Base-by-base conservation (phyloP, 2,329 filamentous ascomycete genomes). In the Aspergillus nomiae region DNA sequence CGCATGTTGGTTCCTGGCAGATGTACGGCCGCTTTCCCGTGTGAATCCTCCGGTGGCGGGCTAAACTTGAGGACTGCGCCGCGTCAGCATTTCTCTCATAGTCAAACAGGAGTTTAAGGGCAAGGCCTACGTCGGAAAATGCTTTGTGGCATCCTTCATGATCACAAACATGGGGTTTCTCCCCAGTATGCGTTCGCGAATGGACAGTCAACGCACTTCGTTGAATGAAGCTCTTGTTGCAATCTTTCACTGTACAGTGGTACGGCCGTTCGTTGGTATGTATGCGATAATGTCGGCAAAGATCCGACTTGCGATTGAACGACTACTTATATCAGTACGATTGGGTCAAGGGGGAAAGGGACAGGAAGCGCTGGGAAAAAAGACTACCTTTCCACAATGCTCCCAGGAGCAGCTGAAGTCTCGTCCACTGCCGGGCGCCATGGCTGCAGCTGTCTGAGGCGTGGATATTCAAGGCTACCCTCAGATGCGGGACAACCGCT, bases 211-310 rank as follows among this genome's bases (percentile, higher is more conserved):
- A 69, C 28, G 80, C 80, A 66, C 80, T 82, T 61, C 80, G 78
- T 67, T 82, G 80, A 63, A 82, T 82, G 65, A 82, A 82, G 68
- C 78, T 81, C 70, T 82, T 82, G 61, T 77, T 78, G 72, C 80
- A 82, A 62, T 78, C 77, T 58, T 76, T 73, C 56, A 80, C 76
- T 1, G 73, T 80, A 69, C 80, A 82, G 56, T 78, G 76, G 64
- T 82, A 82, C n/a, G 80, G 80, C 55, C 80, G 77, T 65, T 82
- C 80, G 67, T 82, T 82, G 67, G 80, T 82, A 61, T 82, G 80
- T 70, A 82, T 82, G 61, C 80, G 78, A 68, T 78, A 80, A 67
- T 82, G 80, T 64, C 80, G 74, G 68, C 78, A 78, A 46, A 82
- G 75, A 70, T 82, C 80, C 26, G 80, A 82, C 63, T 82, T 82